Evolutionary conservation across 2,329 filamentous ascomycete genomes (phyloP), one percentile per base, ranked within the genome.

Genomic region (Fusarium fracticaudum): DNA sequence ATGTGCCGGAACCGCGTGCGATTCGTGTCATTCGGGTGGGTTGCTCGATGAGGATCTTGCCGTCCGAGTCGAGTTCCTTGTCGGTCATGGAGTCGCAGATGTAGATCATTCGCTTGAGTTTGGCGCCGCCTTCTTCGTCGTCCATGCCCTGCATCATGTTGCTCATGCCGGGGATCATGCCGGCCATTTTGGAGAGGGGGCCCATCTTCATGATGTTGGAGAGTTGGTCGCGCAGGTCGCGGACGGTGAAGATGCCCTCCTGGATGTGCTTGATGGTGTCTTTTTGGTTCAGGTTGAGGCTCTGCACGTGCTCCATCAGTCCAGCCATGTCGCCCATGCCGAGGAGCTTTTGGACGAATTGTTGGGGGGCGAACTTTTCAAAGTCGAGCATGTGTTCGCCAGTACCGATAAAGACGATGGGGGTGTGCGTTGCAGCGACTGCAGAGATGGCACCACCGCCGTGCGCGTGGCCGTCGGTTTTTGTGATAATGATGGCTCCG

Each of bases 201-300:
- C 96, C 96, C 96, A 99, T 98, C 86, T 99, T 99, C 95, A 98
- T 98, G 80, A 99, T 98, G 79, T 98, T 98, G 67, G 93, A 93
- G 18, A 99, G 91, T 81, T 99, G 97, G 81, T 99, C 96, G 26
- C 96, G 91, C 76, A 99, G 88, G 81, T 99, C 96, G 63, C 96
- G 93, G 40, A 99, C 90, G 0, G 96, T 98, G 83, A 98, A 99
- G 73, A 98, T 95, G 64, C 96, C 96, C 80, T 98, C 96, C 12
- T 94, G 93, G 75, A 99, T 97, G 85, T 99, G 96, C 87, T 99
- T 99, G 88, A 99, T 98, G 8, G 96, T 98, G 79, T 98, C 96
- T 84, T 99, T 98, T 76, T 98, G 96, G 83, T 98, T 95, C 57
- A 98, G 90, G 81, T 97, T 98, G 59, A 99, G 89, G 38, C 93